A percentile compares a stretch with the other conserved stretches of the same genome.
phyloP scores from a whole-genome alignment of 2,329 filamentous ascomycete species.

The Monosporascus cannonballus region DNA sequence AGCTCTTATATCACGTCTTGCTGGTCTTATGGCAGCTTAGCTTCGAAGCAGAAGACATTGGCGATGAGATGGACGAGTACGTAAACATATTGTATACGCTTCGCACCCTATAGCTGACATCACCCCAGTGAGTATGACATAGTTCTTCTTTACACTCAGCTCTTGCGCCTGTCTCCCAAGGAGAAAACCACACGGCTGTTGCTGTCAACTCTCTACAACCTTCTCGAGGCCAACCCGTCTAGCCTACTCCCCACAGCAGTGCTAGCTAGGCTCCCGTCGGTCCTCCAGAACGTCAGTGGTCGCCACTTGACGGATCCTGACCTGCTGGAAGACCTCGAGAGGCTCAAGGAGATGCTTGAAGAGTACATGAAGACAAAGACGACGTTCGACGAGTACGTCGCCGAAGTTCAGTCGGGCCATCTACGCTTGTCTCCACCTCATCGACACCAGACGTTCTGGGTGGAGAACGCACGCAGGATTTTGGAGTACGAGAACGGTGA shows the following conservation, averaged over 20 bases:
- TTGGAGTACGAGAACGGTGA: constrained; percentile 76
- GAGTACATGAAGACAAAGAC: constrained; percentile 66
- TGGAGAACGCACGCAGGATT: constrained; percentile 82
- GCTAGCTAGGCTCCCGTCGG: constrained; percentile 69
- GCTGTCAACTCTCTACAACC: constrained; percentile 82
- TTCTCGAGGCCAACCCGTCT: constrained; percentile 65
- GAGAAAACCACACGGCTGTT: constrained; percentile 95
- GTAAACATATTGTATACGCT: constrained; percentile 23
- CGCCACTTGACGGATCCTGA: constrained; percentile 61
- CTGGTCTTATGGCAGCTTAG: constrained; percentile 95
- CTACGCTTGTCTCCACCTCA: constrained; percentile 91
- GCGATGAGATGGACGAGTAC: constrained; percentile 78
- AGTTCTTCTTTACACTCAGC: constrained; percentile 83
- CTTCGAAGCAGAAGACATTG: constrained; percentile 74
- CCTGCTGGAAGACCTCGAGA: constrained; percentile 55
- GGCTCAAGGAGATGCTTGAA: constrained; percentile 56
- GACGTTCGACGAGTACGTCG: constrained; percentile 83
- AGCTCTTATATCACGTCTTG: constrained; percentile 89
- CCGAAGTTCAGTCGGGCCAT: constrained; percentile 79
- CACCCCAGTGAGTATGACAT: constrained; percentile 80
- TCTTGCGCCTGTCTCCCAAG: constrained; percentile 88
- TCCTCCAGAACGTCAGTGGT: constrained; percentile 56
- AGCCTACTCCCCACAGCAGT: constrained; percentile 77
- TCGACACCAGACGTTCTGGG: constrained; percentile 81
- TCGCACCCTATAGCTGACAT: constrained; percentile 17